Evolutionary conservation across 108 stramenopile genomes (phyloP).

Genomic region (Nitzschia putrida): DNA sequence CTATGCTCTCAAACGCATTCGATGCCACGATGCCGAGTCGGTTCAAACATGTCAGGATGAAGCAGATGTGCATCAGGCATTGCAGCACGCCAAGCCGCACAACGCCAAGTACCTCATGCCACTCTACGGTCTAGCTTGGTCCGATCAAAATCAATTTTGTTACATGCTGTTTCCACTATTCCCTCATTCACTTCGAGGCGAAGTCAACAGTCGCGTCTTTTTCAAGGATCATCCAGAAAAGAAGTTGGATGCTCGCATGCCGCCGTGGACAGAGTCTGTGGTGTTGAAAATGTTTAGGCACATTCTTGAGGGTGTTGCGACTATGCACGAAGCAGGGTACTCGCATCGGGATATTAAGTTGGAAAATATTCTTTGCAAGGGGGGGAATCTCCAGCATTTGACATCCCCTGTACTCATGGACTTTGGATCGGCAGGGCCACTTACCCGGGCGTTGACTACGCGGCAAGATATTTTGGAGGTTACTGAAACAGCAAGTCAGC

Average conservation of each 20-base stretch:
- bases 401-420: conserved; percentile 43
- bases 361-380: conserved; percentile 68
- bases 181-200: conserved; percentile 55
- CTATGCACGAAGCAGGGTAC: conserved; percentile 63
- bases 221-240: neutral
- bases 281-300: conserved; percentile 59
- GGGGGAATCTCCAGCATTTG: conserved; percentile 18
- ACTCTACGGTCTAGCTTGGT: conserved; percentile 36
- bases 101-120: conserved; percentile 37
- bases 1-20: conserved; percentile 80
- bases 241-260: neutral
- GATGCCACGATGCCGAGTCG: conserved; percentile 56
- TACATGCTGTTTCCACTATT: conserved; percentile 85
- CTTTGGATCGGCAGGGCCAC: conserved; percentile 69
- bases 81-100: conserved; percentile 23
- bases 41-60: conserved; percentile 61
- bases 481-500: conserved; percentile 56
- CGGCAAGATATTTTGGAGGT: conserved; percentile 35
- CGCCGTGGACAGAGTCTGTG: conserved; percentile 39
- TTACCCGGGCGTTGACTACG: conserved; percentile 19
- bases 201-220: conserved; percentile 67
- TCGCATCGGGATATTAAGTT: conserved; percentile 85
- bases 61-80: conserved; percentile 64
- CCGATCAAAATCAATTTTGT: conserved; percentile 36
- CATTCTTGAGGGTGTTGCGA: conserved; percentile 48